Evolutionary conservation across 192 early-diverging fungal species (phyloP).

Genomic region (Podila minutissima): DNA sequence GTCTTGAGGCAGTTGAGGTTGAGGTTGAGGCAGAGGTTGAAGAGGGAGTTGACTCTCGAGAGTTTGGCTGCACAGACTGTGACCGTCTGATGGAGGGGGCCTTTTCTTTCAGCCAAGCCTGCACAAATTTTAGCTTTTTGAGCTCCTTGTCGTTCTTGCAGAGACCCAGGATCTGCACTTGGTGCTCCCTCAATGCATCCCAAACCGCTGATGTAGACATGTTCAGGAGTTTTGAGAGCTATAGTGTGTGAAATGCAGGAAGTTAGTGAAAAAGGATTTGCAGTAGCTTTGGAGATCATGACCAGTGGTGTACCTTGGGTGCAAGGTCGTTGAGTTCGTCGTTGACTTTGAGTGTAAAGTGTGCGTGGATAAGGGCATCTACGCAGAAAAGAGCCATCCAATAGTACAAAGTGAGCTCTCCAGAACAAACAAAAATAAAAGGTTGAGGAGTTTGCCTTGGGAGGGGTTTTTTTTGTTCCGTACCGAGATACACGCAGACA

Average conservation of each 20-base stretch:
- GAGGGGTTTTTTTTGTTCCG: background rate
- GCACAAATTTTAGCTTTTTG: background rate
- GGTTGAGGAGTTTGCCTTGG: background rate
- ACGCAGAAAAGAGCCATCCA: no score
- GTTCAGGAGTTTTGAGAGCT: conserved; percentile 4
- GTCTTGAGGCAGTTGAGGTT: no score
- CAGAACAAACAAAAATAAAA: background rate
- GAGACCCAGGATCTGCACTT: background rate
- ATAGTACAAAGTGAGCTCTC: no score
- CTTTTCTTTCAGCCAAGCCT: background rate
- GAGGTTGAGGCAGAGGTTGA: no score
- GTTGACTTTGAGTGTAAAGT: background rate
- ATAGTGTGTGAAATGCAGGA: background rate
- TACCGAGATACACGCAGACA: conserved; percentile 7
- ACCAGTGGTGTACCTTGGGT: background rate
- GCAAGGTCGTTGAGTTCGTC: background rate
- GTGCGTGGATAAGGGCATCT: conserved; percentile 7
- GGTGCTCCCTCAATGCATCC: background rate
- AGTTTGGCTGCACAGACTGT: no score
- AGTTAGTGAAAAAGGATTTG: background rate
- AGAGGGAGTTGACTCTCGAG: no score
- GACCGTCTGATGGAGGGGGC: no score
- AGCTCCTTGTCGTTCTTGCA: background rate
- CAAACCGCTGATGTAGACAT: background rate
- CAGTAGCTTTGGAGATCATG: background rate